phyloP scores from a whole-genome alignment of 306 rosid genomes.

The Bauhinia variegata region DNA sequence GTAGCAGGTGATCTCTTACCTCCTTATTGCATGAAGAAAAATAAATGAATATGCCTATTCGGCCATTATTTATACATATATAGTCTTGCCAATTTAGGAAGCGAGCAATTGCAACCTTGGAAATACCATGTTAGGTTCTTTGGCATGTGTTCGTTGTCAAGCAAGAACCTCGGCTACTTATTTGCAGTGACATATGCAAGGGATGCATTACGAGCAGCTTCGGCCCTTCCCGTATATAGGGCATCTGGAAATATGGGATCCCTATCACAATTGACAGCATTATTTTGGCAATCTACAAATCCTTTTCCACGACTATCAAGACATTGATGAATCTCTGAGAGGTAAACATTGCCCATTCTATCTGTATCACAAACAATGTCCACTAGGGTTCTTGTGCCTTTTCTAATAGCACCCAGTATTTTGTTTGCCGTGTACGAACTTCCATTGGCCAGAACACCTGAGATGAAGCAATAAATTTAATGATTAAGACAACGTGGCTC shows the following conservation, averaged over 20 bases:
- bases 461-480: too few species aligned
- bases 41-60: too few species aligned
- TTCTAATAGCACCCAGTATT: background rate
- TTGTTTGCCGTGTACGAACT: background rate
- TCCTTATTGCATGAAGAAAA: too few species aligned
- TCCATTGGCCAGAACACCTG: conserved; percentile 7
- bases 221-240: background rate
- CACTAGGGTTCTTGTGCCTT: background rate
- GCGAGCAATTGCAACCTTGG: too few species aligned
- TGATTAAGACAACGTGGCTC: too few species aligned
- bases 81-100: too few species aligned
- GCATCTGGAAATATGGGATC: background rate
- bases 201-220: background rate
- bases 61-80: too few species aligned
- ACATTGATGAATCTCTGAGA: conserved; percentile 11
- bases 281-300: background rate
- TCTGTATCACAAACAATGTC: background rate
- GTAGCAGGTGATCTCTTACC: too few species aligned
- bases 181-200: background rate
- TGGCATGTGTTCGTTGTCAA: too few species aligned
- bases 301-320: background rate
- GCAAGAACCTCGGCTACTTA: too few species aligned
- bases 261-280: background rate
- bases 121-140: too few species aligned
- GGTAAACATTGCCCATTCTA: background rate